phyloP scores from a whole-genome alignment of 352 stramenopile species.

The Globisporangium radiosum region DNA sequence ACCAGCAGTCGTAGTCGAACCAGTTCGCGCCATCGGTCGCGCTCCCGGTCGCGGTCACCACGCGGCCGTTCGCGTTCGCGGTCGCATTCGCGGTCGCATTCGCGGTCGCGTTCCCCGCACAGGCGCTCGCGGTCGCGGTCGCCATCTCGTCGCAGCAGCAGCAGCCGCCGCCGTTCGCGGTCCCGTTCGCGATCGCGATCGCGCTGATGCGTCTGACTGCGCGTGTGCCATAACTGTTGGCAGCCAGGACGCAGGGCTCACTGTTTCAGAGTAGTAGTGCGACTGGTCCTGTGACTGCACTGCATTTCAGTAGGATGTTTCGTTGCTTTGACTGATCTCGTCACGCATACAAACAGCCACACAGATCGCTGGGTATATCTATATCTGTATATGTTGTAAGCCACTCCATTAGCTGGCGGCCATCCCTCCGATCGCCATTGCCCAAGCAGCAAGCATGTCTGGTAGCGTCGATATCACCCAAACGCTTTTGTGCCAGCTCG shows the following conservation, averaged over 20 bases:
- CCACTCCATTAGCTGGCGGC: neutral
- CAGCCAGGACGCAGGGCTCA: neutral
- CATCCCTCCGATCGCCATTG: neutral
- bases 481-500: constrained; percentile 86
- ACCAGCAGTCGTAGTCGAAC: constrained; percentile 7
- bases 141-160: constrained; percentile 12
- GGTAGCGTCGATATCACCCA: constrained; percentile 13
- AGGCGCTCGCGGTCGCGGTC: constrained; percentile 9
- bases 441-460: too few relatives aligned
- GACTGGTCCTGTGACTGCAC: too few relatives aligned
- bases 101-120: too few relatives aligned
- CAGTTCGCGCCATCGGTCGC: constrained; percentile 8
- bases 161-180: constrained; percentile 5
- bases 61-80: too few relatives aligned
- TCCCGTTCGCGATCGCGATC: constrained; percentile 13
- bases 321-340: neutral
- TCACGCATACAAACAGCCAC: neutral
- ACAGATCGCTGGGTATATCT: neutral
- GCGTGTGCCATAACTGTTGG: neutral
- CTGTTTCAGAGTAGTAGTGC: too few relatives aligned
- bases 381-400: neutral
- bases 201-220: neutral
- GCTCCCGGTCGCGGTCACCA: constrained; percentile 19
- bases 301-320: too few relatives aligned
- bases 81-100: too few relatives aligned